Base-by-base conservation (phyloP, 2,329 filamentous ascomycete species). In the Sporothrix curviconia region DNA sequence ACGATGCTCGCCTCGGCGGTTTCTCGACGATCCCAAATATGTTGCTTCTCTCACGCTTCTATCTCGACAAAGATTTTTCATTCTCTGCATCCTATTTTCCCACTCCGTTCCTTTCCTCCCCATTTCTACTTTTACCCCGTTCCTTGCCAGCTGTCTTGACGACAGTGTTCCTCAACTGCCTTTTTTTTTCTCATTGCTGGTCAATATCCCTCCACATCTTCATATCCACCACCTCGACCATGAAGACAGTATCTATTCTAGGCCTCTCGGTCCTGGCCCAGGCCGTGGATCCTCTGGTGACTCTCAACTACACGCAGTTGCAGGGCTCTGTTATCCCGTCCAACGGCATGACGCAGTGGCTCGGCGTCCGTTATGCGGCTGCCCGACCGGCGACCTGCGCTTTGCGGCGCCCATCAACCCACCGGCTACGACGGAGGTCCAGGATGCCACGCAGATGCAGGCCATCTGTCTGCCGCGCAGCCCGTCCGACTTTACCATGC, bases 361-460 rank as follows among this genome's bases (percentile, higher is more conserved):
- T 89, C 7, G 89, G 87, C 1, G 82, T 94, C 61, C 81, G 87
- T 43, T 94, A 83, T 72, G 89, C 88, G 1, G 83, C 85, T 5
- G 76, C 87, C 89, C 89, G 0, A 57, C 87, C 2, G 85, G 84
- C 1, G 64, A 79, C 6, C 67, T 89, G 59, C 78, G 89, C 19
- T 92, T 91, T 66, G 74, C 77, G 55, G 82, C 83, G 12, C 87
- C 89, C 0, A 73, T 79, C 64, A 84, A 89, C 67, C 87, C 88
- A 2, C 61, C 71, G 0, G 63, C 67, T 1, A 71, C 74, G 17
- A 59, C 70, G 2, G 73, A 71, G 1, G 66, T 80, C 4, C 77
- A 83, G 57, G 64, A 75, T 56, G 86, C 86, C 19, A 73, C 75
- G n/a, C 39, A 71, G 66, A 65, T 64, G 32, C 61, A 65, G 12